Evolutionary conservation across 202 grass and related monocot genomes (phyloP).

Genomic region (Panicum hallii): DNA sequence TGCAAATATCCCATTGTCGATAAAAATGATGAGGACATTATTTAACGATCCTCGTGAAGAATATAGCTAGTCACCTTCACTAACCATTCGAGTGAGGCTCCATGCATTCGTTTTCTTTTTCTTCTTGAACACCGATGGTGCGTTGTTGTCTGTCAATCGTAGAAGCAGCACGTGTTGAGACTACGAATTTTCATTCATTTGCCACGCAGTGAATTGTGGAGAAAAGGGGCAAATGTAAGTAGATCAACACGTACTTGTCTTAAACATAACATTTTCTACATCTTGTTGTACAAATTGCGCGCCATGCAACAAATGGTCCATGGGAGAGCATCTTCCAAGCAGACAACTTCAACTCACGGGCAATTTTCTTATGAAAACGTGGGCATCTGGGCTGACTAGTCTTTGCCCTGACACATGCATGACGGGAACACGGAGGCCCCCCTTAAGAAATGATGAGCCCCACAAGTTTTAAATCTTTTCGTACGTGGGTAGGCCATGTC

Average conservation of each 20-base stretch:
- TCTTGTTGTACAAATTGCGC: not conserved
- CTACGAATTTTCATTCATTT: not conserved
- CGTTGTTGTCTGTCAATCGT: not conserved
- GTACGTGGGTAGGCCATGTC: not conserved
- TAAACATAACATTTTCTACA: not conserved
- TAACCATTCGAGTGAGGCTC: too few species aligned
- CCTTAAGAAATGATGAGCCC: not conserved
- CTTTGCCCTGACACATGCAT: slow-evolving; percentile 15
- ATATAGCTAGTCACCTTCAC: too few species aligned
- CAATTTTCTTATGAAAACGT: slow-evolving; percentile 6
- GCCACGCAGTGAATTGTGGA: not conserved
- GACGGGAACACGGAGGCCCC: slow-evolving; percentile 21
- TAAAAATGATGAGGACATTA: too few species aligned
- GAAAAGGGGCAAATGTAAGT: not conserved
- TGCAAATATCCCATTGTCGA: too few species aligned
- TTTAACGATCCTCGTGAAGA: too few species aligned
- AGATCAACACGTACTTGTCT: not conserved
- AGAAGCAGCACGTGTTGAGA: not conserved
- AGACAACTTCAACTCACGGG: not conserved
- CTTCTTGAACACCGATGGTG: not conserved
- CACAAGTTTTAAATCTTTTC: not conserved
- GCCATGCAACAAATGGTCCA: not conserved
- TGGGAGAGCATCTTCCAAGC: slow-evolving; percentile 12
- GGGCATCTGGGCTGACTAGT: slow-evolving; percentile 36
- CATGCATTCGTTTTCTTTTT: not conserved